These are phyloP conservation scores for Triticum urartu DNA, from an alignment of 176 grass and related monocot species.

Conservation along the genomic window DNA sequence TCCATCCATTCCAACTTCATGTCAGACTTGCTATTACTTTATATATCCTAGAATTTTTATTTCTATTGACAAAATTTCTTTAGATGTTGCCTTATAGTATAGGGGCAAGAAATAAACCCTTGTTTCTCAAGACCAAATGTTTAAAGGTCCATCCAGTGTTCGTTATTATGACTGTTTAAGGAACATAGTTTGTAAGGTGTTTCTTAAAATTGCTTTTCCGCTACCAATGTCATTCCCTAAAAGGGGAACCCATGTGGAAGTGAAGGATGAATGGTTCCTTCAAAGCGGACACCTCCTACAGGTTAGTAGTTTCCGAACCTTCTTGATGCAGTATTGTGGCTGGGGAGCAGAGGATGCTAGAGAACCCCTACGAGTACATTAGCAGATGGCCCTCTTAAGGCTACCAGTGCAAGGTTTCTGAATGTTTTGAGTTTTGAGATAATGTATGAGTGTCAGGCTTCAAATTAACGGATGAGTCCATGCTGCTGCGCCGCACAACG, in stretches of 20 bases:
- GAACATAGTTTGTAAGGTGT: background rate
- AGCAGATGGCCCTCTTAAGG: background rate
- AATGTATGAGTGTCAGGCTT: background rate
- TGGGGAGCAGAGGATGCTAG: background rate
- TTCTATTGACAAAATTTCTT: background rate
- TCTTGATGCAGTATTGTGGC: background rate
- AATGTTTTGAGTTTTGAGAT: background rate
- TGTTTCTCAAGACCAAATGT: background rate
- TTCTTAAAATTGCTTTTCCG: background rate
- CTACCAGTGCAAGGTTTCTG: background rate
- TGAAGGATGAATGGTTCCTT: background rate
- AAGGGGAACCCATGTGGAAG: background rate
- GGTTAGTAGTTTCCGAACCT: background rate
- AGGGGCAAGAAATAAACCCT: background rate
- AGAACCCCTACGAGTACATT: background rate
- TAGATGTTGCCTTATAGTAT: background rate
- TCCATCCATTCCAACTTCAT: background rate
- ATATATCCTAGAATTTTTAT: background rate
- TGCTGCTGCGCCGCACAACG: background rate
- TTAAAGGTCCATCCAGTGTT: background rate
- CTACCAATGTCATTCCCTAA: background rate
- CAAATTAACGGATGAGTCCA: background rate
- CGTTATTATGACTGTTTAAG: background rate
- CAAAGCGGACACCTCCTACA: background rate
- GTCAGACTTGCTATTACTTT: background rate